phyloP scores from a whole-genome alignment of 1,284 basidiomycete genomes.

The Ustilago loliicola region DNA sequence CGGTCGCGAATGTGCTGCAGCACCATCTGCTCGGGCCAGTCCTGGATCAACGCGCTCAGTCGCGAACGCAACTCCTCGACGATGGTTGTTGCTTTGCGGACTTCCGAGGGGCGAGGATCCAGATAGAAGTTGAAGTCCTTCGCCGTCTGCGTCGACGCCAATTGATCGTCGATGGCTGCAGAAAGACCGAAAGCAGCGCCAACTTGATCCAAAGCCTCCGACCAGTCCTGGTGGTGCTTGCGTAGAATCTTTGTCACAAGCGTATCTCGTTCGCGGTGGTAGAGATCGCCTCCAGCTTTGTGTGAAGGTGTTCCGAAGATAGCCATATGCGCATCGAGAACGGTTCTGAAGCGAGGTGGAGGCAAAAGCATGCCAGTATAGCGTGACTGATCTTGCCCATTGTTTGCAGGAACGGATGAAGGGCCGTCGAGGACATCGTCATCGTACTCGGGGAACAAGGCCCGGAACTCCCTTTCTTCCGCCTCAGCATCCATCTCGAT shows the following conservation, averaged over 20 bases:
- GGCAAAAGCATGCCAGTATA: constrained; percentile 35
- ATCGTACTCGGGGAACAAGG: constrained; percentile 86
- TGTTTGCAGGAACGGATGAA: background rate
- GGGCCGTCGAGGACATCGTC: constrained; percentile 73
- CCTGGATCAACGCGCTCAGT: constrained; percentile 75
- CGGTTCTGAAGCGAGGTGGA: constrained; percentile 20
- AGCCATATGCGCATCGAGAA: constrained; percentile 55
- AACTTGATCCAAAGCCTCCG: constrained; percentile 49
- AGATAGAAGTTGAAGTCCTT: constrained; percentile 66
- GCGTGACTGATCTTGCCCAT: constrained; percentile 19
- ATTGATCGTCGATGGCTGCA: constrained; percentile 35
- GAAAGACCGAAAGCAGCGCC: constrained; percentile 61
- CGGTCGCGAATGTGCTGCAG: constrained; percentile 85
- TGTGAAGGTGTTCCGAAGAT: constrained; percentile 41
- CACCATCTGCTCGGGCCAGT: constrained; percentile 99
- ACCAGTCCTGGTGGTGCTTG: constrained; percentile 40
- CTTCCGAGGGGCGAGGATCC: constrained; percentile 55
- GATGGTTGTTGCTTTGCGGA: constrained; percentile 52
- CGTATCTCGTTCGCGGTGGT: constrained; percentile 27
- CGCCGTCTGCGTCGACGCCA: constrained; percentile 19
- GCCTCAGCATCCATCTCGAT: constrained; percentile 78
- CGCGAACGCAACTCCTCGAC: constrained; percentile 51
- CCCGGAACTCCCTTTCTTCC: constrained; percentile 83
- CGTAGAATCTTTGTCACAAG: constrained; percentile 40
- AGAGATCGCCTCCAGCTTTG: constrained; percentile 14